Conservation (phyloP, 148 eudicot species). For the Amaranthus palmeri region DNA sequence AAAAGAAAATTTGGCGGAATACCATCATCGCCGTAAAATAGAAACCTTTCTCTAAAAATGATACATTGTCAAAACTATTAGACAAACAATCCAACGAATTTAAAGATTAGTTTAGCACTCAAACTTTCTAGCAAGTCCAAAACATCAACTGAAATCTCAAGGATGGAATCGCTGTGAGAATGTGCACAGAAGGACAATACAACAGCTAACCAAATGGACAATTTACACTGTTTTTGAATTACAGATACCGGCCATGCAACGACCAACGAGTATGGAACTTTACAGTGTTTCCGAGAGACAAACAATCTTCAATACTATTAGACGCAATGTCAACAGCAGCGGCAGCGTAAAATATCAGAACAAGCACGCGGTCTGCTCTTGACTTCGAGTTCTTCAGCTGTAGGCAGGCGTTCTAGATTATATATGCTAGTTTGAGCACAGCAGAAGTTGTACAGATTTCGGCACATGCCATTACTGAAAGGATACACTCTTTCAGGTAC, state of each 20-base stretch:
- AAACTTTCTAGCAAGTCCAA: too few species aligned
- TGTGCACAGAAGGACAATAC: not conserved
- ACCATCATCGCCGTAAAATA: too few species aligned
- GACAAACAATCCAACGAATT: too few species aligned
- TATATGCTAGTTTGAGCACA: conserved; percentile 45
- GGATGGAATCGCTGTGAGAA: too few species aligned
- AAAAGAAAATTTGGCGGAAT: too few species aligned
- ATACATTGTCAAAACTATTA: too few species aligned
- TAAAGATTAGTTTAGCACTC: too few species aligned
- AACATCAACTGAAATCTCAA: too few species aligned
- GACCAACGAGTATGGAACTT: conserved; percentile 6
- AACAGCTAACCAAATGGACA: not conserved
- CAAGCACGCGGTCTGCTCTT: conserved; percentile 62
- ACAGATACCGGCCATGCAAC: not conserved
- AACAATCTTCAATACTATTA: not conserved
- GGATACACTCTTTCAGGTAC: conserved; percentile 87
- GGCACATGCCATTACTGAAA: conserved; percentile 77
- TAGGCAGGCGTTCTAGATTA: conserved; percentile 65
- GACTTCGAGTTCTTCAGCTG: conserved; percentile 67
- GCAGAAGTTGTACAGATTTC: conserved; percentile 74
- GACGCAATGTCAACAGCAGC: conserved; percentile 43
- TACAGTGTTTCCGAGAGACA: conserved; percentile 13
- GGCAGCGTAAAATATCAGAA: conserved; percentile 57
- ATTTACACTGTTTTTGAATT: not conserved
- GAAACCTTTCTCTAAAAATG: too few species aligned